phyloP scores from a whole-genome alignment of 129 eudicot genomes.

The Arctium minus region DNA sequence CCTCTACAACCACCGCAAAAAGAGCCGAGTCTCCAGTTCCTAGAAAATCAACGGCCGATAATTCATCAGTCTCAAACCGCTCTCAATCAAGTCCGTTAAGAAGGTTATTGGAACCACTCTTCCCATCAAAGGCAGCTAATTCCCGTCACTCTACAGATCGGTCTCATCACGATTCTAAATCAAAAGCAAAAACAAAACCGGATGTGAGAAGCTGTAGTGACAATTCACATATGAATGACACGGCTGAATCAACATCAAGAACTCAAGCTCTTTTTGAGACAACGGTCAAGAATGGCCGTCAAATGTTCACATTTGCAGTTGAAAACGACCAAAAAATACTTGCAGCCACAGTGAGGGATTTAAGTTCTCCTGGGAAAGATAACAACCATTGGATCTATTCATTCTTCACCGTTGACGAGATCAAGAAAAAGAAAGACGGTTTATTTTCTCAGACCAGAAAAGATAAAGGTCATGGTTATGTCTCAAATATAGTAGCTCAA shows the following conservation, averaged over 20 bases:
- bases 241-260: constrained; percentile 19
- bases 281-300: constrained; percentile 26
- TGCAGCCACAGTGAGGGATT: constrained; percentile 43
- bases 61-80: constrained; percentile 25
- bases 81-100: constrained; percentile 65
- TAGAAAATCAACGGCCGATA: constrained; percentile 22
- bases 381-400: constrained; percentile 61
- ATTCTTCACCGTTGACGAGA: constrained; percentile 62
- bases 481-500: constrained; percentile 62
- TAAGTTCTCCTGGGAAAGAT: constrained; percentile 40
- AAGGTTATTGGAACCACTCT: constrained; percentile 63
- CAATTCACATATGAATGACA: constrained; percentile 1
- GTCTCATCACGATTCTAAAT: constrained; percentile 15
- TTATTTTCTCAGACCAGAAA: constrained; percentile 55
- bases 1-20: constrained; percentile 12
- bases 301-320: constrained; percentile 30
- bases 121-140: constrained; percentile 39
- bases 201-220: constrained; percentile 22
- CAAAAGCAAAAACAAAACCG: constrained; percentile 11
- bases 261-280: constrained; percentile 28
- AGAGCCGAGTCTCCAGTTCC: constrained; percentile 23
- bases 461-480: constrained; percentile 40
- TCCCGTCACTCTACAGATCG: constrained; percentile 14
- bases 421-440: constrained; percentile 57
- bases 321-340: constrained; percentile 19